phyloP scores from a whole-genome alignment of 208 protist genomes.

The Tritrichomonas musculus region DNA sequence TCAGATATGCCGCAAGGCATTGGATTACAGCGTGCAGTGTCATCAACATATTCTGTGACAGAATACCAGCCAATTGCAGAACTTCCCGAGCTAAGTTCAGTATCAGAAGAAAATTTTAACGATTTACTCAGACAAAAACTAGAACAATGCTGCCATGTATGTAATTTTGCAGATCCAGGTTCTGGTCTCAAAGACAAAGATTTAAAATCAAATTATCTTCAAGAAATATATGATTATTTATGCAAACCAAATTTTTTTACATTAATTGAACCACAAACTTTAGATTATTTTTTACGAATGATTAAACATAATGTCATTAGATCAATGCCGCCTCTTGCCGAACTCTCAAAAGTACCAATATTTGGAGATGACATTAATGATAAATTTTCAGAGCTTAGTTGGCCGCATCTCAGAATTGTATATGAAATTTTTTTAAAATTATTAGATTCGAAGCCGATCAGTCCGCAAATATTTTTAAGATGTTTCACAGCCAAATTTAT shows the following conservation, averaged over 20 bases:
- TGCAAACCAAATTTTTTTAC: neutral
- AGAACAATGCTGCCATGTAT: neutral
- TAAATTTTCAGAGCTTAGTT: neutral
- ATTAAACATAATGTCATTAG: slow-evolving; percentile 21
- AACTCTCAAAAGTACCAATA: neutral
- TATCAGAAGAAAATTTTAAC: slow-evolving; percentile 19
- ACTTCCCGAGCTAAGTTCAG: neutral
- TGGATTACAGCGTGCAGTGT: neutral
- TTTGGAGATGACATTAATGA: slow-evolving; percentile 30
- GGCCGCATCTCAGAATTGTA: slow-evolving; percentile 17
- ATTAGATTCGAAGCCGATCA: neutral
- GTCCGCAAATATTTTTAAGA: neutral
- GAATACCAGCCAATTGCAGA: slow-evolving; percentile 3
- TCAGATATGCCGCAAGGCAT: neutral
- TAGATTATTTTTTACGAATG: neutral
- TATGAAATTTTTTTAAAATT: slow-evolving; percentile 31
- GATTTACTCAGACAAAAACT: neutral
- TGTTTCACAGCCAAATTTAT: neutral
- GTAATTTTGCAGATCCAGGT: neutral
- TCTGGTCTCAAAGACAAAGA: neutral
- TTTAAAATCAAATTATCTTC: neutral
- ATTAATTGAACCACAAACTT: slow-evolving; percentile 11
- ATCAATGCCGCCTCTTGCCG: neutral
- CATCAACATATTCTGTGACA: neutral
- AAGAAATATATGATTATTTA: slow-evolving; percentile 20